These are phyloP conservation scores for Mycena chlorophos DNA, from an alignment of 768 basidiomycete genomes.

Conservation along the genomic window DNA sequence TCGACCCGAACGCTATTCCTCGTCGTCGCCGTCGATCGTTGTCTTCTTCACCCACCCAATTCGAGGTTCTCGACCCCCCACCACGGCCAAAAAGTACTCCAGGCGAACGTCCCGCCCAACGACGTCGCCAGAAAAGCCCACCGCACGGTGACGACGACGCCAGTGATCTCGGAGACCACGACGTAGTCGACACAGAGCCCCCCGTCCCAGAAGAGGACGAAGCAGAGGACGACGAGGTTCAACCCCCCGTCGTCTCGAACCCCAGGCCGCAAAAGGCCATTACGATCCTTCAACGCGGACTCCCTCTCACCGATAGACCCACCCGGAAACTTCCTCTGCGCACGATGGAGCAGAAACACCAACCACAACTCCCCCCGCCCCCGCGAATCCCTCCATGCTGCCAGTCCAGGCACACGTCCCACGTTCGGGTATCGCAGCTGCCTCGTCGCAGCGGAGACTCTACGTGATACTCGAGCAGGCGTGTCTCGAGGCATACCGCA, in stretches of 20 bases:
- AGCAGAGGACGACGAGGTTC: conserved; percentile 25
- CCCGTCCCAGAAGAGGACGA: conserved; percentile 31
- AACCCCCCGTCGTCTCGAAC: conserved; percentile 13
- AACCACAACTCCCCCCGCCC: conserved; percentile 45
- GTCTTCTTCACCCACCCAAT: conserved; percentile 45
- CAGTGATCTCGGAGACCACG: conserved; percentile 31
- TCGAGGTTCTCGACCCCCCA: conserved; percentile 43
- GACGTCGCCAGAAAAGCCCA: conserved; percentile 48
- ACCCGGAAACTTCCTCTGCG: conserved; percentile 49
- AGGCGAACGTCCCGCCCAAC: conserved; percentile 55
- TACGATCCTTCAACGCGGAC: conserved; percentile 27
- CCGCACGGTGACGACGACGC: conserved; percentile 33
- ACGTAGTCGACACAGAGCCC: conserved; percentile 22
- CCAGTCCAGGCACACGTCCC: conserved; percentile 81
- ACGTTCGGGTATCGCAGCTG: conserved; percentile 46
- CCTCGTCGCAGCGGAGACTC: conserved; percentile 60
- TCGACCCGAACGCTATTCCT: conserved; percentile 23
- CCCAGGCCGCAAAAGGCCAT: conserved; percentile 15
- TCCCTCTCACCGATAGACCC: conserved; percentile 49
- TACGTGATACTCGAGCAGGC: conserved; percentile 93
- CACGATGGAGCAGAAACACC: conserved; percentile 26
- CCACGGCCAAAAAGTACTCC: conserved; percentile 78
- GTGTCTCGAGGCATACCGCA: conserved; percentile 92
- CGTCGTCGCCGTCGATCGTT: conserved; percentile 64
- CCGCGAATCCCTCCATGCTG: conserved; percentile 75